phyloP scores from a whole-genome alignment of 1,284 basidiomycete species.

The Wolfiporia cocos region DNA sequence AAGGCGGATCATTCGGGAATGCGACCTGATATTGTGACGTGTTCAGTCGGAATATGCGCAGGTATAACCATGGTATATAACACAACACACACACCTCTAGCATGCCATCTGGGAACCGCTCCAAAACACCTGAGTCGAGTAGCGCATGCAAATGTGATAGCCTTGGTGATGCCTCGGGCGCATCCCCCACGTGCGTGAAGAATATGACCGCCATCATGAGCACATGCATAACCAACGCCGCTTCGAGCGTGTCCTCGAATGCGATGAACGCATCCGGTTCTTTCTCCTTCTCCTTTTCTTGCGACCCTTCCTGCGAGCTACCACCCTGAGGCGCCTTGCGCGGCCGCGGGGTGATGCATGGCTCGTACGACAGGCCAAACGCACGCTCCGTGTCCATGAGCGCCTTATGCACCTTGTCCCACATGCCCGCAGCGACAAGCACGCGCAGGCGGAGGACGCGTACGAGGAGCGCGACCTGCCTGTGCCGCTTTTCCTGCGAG shows the following conservation, averaged over 20 bases:
- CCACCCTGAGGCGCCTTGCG: conserved; percentile 8
- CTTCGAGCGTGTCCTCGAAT: conserved; percentile 35
- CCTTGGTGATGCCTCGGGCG: conserved; percentile 37
- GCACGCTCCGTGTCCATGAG: conserved; percentile 38
- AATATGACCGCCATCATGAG: conserved; percentile 55
- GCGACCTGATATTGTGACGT: too few species aligned
- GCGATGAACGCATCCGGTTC: conserved; percentile 23
- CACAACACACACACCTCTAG: conserved; percentile 34
- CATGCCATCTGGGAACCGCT: conserved; percentile 41
- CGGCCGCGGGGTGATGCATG: conserved; percentile 18
- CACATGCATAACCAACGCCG: conserved; percentile 40
- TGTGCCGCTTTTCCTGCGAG: conserved; percentile 35
- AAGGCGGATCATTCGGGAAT: conserved; percentile 31
- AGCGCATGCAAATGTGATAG: conserved; percentile 54
- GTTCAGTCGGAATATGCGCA: too few species aligned
- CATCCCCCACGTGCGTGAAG: conserved; percentile 48
- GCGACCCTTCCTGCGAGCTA: conserved; percentile 1
- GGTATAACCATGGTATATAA: neutral
- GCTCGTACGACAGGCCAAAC: conserved; percentile 35
- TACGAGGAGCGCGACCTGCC: conserved; percentile 38
- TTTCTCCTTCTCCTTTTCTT: conserved; percentile 11
- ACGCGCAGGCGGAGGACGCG: conserved; percentile 45
- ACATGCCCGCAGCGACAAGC: conserved; percentile 45
- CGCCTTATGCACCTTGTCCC: conserved; percentile 42
- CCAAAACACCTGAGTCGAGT: conserved; percentile 51